Percentiles rank a stretch among this genome's conserved stretches.
These are phyloP conservation scores for Gonapodya sp. DNA, from an alignment of 192 early-diverging fungal genomes.

Conservation along the genomic window DNA sequence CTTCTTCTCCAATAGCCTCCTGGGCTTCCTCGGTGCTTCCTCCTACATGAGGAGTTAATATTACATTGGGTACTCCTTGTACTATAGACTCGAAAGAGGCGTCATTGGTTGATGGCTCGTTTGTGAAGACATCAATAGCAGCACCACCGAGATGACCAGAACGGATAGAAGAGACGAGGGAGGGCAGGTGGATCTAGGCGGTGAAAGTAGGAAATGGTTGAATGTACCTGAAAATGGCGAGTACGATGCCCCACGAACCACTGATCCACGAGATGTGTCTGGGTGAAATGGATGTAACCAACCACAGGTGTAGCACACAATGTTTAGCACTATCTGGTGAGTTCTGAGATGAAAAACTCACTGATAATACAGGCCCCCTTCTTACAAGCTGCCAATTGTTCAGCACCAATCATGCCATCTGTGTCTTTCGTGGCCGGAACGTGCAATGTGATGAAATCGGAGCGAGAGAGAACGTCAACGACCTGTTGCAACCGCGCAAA, in stretches of 20 bases:
- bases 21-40: slow-evolving; percentile 15
- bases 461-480: slow-evolving; percentile 10
- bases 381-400: slow-evolving; percentile 14
- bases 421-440: slow-evolving; percentile 14
- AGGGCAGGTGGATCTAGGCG: slow-evolving; percentile 4
- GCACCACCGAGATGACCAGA: slow-evolving; percentile 15
- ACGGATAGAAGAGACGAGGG: slow-evolving; percentile 6
- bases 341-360: too few relatives aligned
- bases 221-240: neutral
- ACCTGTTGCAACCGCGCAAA: neutral
- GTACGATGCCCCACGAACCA: neutral
- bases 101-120: slow-evolving; percentile 11
- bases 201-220: neutral
- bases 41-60: slow-evolving; percentile 14
- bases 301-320: too few relatives aligned
- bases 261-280: slow-evolving; percentile 8
- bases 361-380: slow-evolving; percentile 14
- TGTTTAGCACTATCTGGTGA: too few relatives aligned
- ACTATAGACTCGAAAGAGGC: slow-evolving; percentile 5
- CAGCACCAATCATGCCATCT: slow-evolving; percentile 15
- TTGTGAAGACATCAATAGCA: slow-evolving; percentile 15
- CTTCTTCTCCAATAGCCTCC: slow-evolving; percentile 8
- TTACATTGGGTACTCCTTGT: slow-evolving; percentile 13
- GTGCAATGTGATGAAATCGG: slow-evolving; percentile 18
- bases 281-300: too few relatives aligned